Base-by-base conservation (phyloP, 768 basidiomycete genomes). In the Suillus fuscotomentosus region DNA sequence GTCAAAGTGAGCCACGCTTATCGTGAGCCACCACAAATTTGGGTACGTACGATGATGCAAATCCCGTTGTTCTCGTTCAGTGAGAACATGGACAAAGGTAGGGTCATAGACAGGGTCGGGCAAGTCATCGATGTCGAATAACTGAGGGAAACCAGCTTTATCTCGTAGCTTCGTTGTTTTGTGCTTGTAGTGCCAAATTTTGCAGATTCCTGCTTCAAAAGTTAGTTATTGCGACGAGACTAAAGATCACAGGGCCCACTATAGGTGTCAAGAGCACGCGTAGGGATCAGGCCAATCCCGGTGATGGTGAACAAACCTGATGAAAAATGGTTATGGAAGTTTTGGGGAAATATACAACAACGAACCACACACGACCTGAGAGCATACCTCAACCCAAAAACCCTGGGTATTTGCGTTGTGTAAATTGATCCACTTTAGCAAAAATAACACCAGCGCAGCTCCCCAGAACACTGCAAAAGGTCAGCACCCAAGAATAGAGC, bases 381-480 rank as follows among this genome's bases (percentile, higher is more conserved):
- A 88, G 53, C 84, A 84, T 51, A 92, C 80, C 76, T 94, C 91
- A 17, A 93, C 83, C 94, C 93, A 95, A 62, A 90, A 88, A 27
- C 88, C 88, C 76, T 94, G 88, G 0, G 80, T 83, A 61, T 89
- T 83, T 10, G 79, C 74, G 68, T 91, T 88, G 69, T 90, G 86
- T 4, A 91, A 76, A 70, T 91, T 86, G 73, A 94, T 93, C 53
- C 86, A 81, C 71, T 84, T 86, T 27, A 75, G 78, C 5, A 92
- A 76, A 75, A 94, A 88, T 60, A 94, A 75, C 15, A 94, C 90
- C 66, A 95, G 88, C 4, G 88, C 93, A 24, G 91, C 85, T 17
- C 94, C 93, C 93, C 92, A 95, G 70, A 95, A 94, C 0, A 89
- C 93, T 85, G 70, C 6, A 22, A 14, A 50, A 43, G 55, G 34